Conservation (phyloP, 2,329 filamentous ascomycete genomes). For the Talaromyces sp. region DNA sequence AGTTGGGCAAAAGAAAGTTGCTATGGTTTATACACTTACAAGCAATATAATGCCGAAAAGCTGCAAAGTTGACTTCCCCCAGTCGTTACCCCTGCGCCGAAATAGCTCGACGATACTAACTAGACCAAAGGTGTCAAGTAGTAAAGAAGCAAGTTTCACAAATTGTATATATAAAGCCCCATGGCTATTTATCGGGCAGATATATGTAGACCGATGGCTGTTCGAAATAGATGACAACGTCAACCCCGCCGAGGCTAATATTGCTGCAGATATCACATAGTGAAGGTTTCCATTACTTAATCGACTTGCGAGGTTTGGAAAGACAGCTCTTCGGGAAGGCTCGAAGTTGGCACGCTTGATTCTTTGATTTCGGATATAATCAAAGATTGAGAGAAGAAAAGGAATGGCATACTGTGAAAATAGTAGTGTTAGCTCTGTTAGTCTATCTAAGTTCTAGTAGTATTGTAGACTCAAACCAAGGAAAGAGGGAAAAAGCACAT, state of each 20-base stretch:
- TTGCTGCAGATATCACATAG: constrained; percentile 33
- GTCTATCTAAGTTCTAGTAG: background rate
- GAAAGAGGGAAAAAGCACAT: constrained; percentile 12
- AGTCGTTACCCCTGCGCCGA: background rate
- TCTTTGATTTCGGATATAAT: constrained; percentile 31
- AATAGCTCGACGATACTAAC: constrained; percentile 26
- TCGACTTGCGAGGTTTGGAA: background rate
- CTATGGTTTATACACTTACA: background rate
- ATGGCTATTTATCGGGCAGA: constrained; percentile 41
- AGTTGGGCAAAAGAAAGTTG: background rate
- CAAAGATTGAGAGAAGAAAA: constrained; percentile 38
- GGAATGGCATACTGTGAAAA: constrained; percentile 33
- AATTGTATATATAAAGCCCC: constrained; percentile 30
- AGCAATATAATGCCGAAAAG: constrained; percentile 13
- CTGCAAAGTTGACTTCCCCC: background rate
- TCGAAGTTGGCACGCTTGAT: constrained; percentile 4
- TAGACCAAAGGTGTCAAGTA: constrained; percentile 41
- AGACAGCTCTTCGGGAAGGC: background rate
- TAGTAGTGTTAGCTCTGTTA: constrained; percentile 15
- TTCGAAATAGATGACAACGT: constrained; percentile 30
- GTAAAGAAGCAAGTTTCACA: constrained; percentile 33
- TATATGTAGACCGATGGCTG: constrained; percentile 43
- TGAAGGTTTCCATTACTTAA: constrained; percentile 26
- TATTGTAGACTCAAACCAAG: background rate
- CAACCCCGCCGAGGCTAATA: constrained; percentile 37